Base-by-base conservation (phyloP, 2,329 filamentous ascomycete genomes). In the Huntiella abstrusa region DNA sequence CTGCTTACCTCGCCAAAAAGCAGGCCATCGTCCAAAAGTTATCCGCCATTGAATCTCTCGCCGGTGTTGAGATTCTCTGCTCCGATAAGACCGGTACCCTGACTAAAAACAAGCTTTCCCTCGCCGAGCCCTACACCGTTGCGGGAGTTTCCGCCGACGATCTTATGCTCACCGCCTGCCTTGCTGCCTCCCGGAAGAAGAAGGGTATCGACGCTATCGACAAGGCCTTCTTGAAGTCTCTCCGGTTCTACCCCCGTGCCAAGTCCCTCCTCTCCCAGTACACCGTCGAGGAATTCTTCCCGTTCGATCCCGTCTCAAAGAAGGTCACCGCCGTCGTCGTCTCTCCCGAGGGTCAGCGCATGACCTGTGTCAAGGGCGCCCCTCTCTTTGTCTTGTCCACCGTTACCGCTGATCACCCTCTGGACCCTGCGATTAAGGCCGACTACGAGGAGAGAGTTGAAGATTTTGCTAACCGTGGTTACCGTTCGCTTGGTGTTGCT, bases 391-490 rank as follows among this genome's bases (percentile, higher is more conserved):
- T 93, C 51, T 69, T 93, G 57, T 83, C 81, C 64, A 88, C 82
- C 40, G 84, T 92, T 58, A 80, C 87, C 65, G 79, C 88, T 62
- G 83, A 91, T 59, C 79, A 87, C 63, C 70, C 75, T 51, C 79
- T 93, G 53, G 76, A 81, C 12, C 77, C 83, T 52, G 75, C 80
- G 39, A 68, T 92, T 50, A 80, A 87, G 61, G 71, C 77, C 62
- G 81, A 78, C 56, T 94, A 92, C 71, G 88, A 88, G 73, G 85
- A 84, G 68, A 88, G 86, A 64, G 84, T 93, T 51, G 81, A 82
- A 43, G 86, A 93, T 62, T 92, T 92, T 59, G 86, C 85, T 56
- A 83, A 78, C 56, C 83, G 86, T 74, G 86, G 86, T 68, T 93
- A 92, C 73, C 83, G 86, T 64, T 91, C 86, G 50, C 81, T 94